Base-by-base conservation (phyloP, 1,284 basidiomycete species). In the Irpex lacteus region DNA sequence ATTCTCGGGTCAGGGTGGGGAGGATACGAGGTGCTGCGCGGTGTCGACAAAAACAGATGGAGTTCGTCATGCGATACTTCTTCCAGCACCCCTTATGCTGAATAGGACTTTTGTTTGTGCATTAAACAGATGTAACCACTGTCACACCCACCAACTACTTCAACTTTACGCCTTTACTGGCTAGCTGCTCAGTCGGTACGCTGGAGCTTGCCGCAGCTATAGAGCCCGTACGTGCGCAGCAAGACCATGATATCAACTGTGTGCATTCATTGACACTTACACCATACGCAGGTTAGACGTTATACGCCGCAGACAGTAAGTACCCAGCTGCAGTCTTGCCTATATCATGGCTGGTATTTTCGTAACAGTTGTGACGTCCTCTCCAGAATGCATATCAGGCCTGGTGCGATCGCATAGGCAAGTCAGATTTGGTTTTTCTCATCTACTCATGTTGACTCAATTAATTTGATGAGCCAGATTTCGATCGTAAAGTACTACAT, bases 1-100 rank as follows among this genome's bases (percentile, higher is more conserved):
- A 88, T 95, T 63, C 79, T 95, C 1, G 93, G 94, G 1, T 90
- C 88, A 6, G 93, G 93, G 21, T 95, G 92, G 93, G 92, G 89
- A 63, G 93, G 92, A 0, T 94, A 93, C 71, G 88, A 89, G 68
- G 77, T 93, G 3, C 79, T 91, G 38, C 77, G 85, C 59, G 81
- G 82, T 3, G 76, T 91, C 1, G 87, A 91, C 74, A 90, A 88
- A 74, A 87, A 85, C 68, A 79, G 82, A 62, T 90, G 87, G 84
- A 81, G 89, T 89, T 59, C 63, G 84, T 77, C 49, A 53, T 65
- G 18, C 59, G 61, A 6, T 26, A 19, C 15, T 44, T 15, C 8
- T 15, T 15, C 2, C 50, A 9, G 18, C 9, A 53, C 50, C 18
- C 21, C 50, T 26, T 19, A 7, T 15, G 21, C n/a, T 53, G 13